Evolutionary conservation across 257 asterid genomes (phyloP).

Genomic region (Gentiana straminea): DNA sequence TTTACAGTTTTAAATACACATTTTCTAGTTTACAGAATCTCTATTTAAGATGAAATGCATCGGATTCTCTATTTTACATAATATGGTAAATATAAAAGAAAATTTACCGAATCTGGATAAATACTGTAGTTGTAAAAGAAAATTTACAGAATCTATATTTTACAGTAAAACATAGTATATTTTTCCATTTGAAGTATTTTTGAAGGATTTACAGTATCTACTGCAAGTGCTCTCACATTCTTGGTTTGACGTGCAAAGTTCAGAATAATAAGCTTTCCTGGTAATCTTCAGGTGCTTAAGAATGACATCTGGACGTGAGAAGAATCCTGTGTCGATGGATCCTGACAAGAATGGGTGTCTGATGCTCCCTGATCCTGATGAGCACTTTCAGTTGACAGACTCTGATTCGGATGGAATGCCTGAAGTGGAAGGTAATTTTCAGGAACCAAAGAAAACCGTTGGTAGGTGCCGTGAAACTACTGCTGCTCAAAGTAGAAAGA

Average conservation of each 20-base stretch:
- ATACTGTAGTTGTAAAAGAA: too few relatives aligned
- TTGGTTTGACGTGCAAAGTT: neutral
- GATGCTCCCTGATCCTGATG: slow-evolving; percentile 37
- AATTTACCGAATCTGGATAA: too few relatives aligned
- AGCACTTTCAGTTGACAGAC: slow-evolving; percentile 16
- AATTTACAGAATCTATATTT: too few relatives aligned
- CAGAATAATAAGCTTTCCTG: neutral
- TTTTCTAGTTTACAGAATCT: too few relatives aligned
- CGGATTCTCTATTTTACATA: too few relatives aligned
- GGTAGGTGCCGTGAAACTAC: slow-evolving; percentile 9
- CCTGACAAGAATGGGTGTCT: slow-evolving; percentile 24
- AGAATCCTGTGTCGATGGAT: slow-evolving; percentile 20
- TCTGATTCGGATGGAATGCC: slow-evolving; percentile 30
- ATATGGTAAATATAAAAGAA: too few relatives aligned
- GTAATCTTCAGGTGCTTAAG: slow-evolving; percentile 16
- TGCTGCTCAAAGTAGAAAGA: slow-evolving; percentile 15
- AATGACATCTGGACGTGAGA: slow-evolving; percentile 11
- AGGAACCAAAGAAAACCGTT: slow-evolving; percentile 17
- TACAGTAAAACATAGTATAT: too few relatives aligned
- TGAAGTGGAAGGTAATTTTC: slow-evolving; percentile 20
- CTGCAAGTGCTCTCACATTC: neutral
- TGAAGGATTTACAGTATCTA: neutral
- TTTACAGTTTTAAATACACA: too few relatives aligned
- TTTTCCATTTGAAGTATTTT: too few relatives aligned
- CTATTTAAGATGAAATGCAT: too few relatives aligned